Conservation (phyloP, 1,284 basidiomycete genomes). For the Gymnopus androsaceus region DNA sequence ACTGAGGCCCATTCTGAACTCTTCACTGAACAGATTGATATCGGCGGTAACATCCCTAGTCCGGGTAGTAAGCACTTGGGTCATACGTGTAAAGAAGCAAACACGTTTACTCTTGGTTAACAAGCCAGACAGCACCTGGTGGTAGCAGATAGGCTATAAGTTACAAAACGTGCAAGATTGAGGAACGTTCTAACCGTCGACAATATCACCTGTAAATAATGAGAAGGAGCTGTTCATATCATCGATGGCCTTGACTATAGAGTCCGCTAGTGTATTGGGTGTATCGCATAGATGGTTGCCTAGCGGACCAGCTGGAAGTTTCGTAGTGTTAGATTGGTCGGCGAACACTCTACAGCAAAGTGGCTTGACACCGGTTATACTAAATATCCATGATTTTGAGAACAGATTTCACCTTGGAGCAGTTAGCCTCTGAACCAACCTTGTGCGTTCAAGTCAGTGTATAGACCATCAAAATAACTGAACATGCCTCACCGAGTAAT, state of each 20-base stretch:
- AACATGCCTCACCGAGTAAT: slow-evolving; percentile 9
- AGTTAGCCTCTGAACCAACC: slow-evolving; percentile 52
- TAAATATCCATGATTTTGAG: neutral
- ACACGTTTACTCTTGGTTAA: slow-evolving; percentile 37
- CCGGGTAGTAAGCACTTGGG: neutral
- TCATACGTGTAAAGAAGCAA: neutral
- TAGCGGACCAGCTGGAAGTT: slow-evolving; percentile 46
- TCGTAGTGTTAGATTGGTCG: slow-evolving; percentile 38
- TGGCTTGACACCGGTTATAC: slow-evolving; percentile 30
- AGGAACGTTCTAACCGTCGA: slow-evolving; percentile 45
- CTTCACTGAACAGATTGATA: slow-evolving; percentile 21
- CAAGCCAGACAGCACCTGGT: slow-evolving; percentile 48
- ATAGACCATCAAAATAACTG: neutral
- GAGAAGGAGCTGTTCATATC: slow-evolving; percentile 41
- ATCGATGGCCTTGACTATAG: slow-evolving; percentile 49
- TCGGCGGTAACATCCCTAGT: slow-evolving; percentile 39
- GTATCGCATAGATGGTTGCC: slow-evolving; percentile 53
- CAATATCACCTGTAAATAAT: slow-evolving; percentile 64
- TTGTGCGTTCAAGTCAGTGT: slow-evolving; percentile 19
- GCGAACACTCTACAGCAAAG: slow-evolving; percentile 59
- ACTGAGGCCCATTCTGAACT: slow-evolving; percentile 10
- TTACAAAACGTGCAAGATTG: neutral
- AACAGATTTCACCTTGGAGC: slow-evolving; percentile 37
- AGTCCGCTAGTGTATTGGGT: slow-evolving; percentile 45
- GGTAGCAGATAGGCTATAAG: neutral